phyloP scores from a whole-genome alignment of 73 alveolate species.

The Uronychia binucleata region DNA sequence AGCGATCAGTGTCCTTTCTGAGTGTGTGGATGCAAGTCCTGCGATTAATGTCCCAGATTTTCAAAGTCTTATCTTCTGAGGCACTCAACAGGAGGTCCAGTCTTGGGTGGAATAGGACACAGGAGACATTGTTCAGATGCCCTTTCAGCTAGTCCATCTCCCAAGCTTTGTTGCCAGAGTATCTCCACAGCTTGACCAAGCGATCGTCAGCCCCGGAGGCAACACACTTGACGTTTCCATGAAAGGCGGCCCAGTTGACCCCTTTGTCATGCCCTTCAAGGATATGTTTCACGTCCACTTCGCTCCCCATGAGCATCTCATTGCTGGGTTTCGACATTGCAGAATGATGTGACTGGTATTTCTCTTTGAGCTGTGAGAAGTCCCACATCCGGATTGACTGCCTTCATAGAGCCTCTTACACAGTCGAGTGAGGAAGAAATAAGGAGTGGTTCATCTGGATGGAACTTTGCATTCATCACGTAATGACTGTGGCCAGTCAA shows the following conservation, averaged over 20 bases:
- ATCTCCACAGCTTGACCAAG: constrained; percentile 93
- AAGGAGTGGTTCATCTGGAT: constrained; percentile 95
- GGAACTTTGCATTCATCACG: constrained; percentile 99
- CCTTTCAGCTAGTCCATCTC: constrained; percentile 97
- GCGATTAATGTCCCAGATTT: constrained; percentile 96
- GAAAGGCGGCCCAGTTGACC: constrained; percentile 97
- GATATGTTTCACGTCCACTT: constrained; percentile 94
- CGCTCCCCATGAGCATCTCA: constrained; percentile 83
- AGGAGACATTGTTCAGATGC: constrained; percentile 94
- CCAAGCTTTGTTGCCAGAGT: constrained; percentile 85
- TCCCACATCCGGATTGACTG: constrained; percentile 99
- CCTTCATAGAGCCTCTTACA: constrained; percentile 62
- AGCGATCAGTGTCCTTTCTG: constrained; percentile 94
- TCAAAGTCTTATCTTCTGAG: constrained; percentile 94
- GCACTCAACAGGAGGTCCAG: constrained; percentile 80
- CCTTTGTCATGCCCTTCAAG: constrained; percentile 96
- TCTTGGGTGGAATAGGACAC: constrained; percentile 92
- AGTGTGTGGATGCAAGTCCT: constrained; percentile 78
- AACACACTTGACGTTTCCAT: constrained; percentile 77
- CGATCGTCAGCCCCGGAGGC: constrained; percentile 97
- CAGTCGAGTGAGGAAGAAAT: constrained; percentile 96
- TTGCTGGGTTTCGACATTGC: constrained; percentile 46
- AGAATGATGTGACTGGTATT: constrained; percentile 65
- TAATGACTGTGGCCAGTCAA: constrained; percentile 98
- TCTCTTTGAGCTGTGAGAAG: constrained; percentile 88